phyloP scores from a whole-genome alignment of 768 basidiomycete genomes.

The Amanita thiersii region DNA sequence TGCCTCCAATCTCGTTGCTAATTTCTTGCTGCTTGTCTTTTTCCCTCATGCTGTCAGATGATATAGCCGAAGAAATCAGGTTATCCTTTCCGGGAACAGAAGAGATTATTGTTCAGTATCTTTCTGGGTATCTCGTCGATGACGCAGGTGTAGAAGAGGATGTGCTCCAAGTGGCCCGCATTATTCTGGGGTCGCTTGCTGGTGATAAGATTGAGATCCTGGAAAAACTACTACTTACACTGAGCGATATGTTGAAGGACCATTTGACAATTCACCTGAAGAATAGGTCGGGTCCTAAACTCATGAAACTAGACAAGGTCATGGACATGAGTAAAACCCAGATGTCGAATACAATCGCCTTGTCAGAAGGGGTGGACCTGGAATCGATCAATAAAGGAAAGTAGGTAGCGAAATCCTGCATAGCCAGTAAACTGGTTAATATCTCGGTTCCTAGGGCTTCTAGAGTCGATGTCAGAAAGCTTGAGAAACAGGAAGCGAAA shows the following conservation, averaged over 20 bases:
- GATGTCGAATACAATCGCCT: conserved; percentile 72
- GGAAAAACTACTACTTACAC: conserved; percentile 57
- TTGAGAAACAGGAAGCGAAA: conserved; percentile 96
- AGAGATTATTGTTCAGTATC: conserved; percentile 79
- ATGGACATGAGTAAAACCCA: conserved; percentile 83
- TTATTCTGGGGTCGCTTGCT: conserved; percentile 71
- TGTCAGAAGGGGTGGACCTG: conserved; percentile 79
- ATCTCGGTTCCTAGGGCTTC: conserved; percentile 51
- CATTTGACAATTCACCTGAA: conserved; percentile 51
- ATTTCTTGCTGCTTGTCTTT: too few relatives aligned
- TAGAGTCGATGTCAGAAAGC: conserved; percentile 89
- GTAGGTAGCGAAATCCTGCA: conserved; percentile 30
- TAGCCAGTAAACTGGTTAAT: conserved; percentile 12
- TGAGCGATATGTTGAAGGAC: conserved; percentile 57
- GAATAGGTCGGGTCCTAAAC: conserved; percentile 52
- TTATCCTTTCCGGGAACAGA: conserved; percentile 66
- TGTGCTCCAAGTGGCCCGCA: conserved; percentile 66
- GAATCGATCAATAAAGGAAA: conserved; percentile 94
- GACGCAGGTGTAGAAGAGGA: conserved; percentile 87
- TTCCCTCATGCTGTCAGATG: conserved; percentile 52
- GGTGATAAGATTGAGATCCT: conserved; percentile 50
- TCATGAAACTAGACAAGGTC: conserved; percentile 76
- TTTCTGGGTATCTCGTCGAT: conserved; percentile 83
- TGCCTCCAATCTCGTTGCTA: too few relatives aligned
- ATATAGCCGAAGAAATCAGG: conserved; percentile 77